Base-by-base conservation (phyloP, 75 land plant species). In the Isoetes taiwanensis region DNA sequence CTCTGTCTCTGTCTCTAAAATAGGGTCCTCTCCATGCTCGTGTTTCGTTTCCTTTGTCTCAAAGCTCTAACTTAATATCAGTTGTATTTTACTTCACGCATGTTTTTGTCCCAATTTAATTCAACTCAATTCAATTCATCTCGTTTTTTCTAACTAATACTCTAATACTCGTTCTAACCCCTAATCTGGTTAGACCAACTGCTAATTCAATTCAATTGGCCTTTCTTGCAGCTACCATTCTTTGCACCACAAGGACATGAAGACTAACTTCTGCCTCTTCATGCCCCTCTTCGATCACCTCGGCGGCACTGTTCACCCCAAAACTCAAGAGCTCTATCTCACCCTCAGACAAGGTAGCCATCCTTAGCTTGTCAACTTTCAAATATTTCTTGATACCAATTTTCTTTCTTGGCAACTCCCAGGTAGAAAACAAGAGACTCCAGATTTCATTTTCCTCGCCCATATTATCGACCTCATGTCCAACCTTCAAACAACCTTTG, bases 381-480 rank as follows among this genome's bases (percentile, higher is more conserved):
- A 19, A 6, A n/a, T 8, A 19, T 5, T 5, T 5, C 6, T 6
- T 23, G 4, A 6, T 5, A 19, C 23, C 4, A 6, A 19, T 46
- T 19, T 46, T 16, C 23, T 46, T 46, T 46, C 50, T 19, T 46
- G 4, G 19, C 23, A 8, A 46, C 23, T 8, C 16, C n/a, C 50
- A 46, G 50, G 50, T 8, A 19, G 50, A n/a, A 46, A 46, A 19
- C 25, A 46, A 23, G 50, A 46, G 50, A 23, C 23, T 6, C 50
- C 50, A 6, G 21, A 46, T 16, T 46, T 46, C n/a, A 46, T 46
- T 6, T 46, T 46, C n/a, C 23, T 46, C 8, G 50, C 50, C 8
- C 50, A 46, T n/a, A 46, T 46, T 19, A 46, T 46, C n/a, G 50
- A 46, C 16, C 23, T 46, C 50, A 46, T 16, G 50, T 46, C 50